Evolutionary conservation across 305 asterid genomes (phyloP).

Genomic region (Fraxinus ornus): DNA sequence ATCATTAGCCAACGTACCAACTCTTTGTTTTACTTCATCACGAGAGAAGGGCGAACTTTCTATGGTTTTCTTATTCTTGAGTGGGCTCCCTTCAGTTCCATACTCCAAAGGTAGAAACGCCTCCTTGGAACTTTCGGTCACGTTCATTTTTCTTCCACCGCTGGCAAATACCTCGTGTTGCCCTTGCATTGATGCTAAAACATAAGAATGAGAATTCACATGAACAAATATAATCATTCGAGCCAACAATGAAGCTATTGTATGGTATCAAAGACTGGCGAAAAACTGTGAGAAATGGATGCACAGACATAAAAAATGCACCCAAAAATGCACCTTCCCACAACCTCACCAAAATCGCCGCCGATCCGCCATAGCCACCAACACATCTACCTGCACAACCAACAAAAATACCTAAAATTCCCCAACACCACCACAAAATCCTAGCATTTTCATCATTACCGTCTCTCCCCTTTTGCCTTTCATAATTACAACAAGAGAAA

Average conservation of each 20-base stretch:
- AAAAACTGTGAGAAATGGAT: background rate
- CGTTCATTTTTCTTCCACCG: constrained; percentile 32
- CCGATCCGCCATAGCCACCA: too few species aligned
- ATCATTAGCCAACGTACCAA: constrained; percentile 46
- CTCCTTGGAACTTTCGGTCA: constrained; percentile 39
- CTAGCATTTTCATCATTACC: too few species aligned
- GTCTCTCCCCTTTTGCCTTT: too few species aligned
- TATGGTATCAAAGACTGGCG: background rate
- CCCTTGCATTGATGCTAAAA: constrained; percentile 43
- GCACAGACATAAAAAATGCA: background rate
- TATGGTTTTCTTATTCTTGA: constrained; percentile 44
- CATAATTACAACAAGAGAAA: too few species aligned
- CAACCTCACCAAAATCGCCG: too few species aligned
- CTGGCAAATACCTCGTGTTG: constrained; percentile 42
- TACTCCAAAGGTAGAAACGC: constrained; percentile 26
- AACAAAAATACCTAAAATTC: too few species aligned
- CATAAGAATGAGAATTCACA: constrained; percentile 45
- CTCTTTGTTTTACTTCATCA: constrained; percentile 52
- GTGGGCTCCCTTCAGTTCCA: constrained; percentile 44
- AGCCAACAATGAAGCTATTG: background rate
- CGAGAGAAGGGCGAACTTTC: constrained; percentile 35
- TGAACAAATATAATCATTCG: background rate
- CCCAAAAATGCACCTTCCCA: too few species aligned
- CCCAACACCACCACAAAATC: too few species aligned
- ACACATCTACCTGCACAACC: too few species aligned